These are phyloP conservation scores for Trypanosoma cruzi DNA, from an alignment of 208 protist genomes.

Conservation along the genomic window DNA sequence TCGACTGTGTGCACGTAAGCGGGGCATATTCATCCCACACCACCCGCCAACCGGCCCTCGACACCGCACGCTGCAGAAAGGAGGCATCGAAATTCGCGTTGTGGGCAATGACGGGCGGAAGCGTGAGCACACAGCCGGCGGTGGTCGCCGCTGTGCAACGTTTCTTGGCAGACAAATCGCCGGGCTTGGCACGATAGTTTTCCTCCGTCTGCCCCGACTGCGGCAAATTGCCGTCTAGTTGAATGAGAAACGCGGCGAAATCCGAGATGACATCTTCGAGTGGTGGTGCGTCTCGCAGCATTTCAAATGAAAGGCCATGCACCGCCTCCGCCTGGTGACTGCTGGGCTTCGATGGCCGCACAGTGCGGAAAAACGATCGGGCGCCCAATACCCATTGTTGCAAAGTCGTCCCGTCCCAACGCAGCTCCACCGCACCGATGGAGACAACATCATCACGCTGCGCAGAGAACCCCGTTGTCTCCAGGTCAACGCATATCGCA, in stretches of 20 bases:
- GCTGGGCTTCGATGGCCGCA: constrained; percentile 35
- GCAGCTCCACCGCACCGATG: constrained; percentile 59
- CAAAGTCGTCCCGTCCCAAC: constrained; percentile 37
- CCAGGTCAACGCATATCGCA: constrained; percentile 47
- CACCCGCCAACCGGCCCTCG: constrained; percentile 40
- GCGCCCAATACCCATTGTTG: constrained; percentile 39
- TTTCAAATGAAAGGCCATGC: constrained; percentile 38
- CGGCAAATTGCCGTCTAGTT: background rate
- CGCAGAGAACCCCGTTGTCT: constrained; percentile 68
- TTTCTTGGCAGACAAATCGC: background rate
- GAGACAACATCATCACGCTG: constrained; percentile 50
- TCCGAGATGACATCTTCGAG: constrained; percentile 32
- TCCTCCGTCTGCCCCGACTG: background rate
- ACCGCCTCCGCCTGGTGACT: constrained; percentile 22
- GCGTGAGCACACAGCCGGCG: constrained; percentile 2
- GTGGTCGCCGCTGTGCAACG: background rate
- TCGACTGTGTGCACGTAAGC: constrained; percentile 52
- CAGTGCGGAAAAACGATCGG: constrained; percentile 47
- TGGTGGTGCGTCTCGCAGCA: constrained; percentile 31
- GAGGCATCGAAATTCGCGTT: constrained; percentile 61
- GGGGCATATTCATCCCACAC: constrained; percentile 50
- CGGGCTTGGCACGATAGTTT: background rate
- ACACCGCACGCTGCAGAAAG: constrained; percentile 43
- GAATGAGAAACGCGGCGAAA: constrained; percentile 35
- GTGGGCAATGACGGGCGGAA: constrained; percentile 76